Evolutionary conservation across 176 grass and related monocot species (phyloP).

Genomic region (Rhipidocladum racemiflorum): DNA sequence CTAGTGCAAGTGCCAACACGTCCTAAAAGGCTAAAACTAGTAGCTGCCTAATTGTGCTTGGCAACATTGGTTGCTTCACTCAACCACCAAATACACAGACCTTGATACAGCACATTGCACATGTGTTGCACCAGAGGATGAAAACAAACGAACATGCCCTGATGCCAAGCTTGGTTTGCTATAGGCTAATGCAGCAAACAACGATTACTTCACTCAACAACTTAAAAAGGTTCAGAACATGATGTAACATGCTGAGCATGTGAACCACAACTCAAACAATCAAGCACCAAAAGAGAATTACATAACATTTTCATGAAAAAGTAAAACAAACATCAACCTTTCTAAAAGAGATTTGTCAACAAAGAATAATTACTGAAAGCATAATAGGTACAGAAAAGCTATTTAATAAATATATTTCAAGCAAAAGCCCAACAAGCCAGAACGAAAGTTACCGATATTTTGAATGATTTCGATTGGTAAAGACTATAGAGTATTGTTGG

Average conservation of each 20-base stretch:
- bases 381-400: neutral
- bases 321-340: neutral
- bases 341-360: neutral
- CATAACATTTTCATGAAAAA: neutral
- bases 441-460: neutral
- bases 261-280: neutral
- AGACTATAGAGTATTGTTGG: too few species aligned
- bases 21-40: neutral
- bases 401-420: constrained; percentile 12
- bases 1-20: neutral
- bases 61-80: constrained; percentile 21
- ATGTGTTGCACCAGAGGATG: neutral
- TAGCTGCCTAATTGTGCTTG: neutral
- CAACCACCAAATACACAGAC: constrained; percentile 13
- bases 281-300: neutral
- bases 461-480: neutral
- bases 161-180: neutral
- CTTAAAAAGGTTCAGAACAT: neutral
- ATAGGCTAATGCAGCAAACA: constrained; percentile 4
- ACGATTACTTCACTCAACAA: neutral
- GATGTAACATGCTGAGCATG: neutral
- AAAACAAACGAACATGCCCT: neutral
- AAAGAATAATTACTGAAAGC: neutral
- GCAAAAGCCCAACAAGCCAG: neutral
- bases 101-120: neutral